A percentile compares a stretch with the other conserved stretches of the same genome.
Conservation (phyloP, 441 rosid genomes). For the Omphalea diandra region DNA sequence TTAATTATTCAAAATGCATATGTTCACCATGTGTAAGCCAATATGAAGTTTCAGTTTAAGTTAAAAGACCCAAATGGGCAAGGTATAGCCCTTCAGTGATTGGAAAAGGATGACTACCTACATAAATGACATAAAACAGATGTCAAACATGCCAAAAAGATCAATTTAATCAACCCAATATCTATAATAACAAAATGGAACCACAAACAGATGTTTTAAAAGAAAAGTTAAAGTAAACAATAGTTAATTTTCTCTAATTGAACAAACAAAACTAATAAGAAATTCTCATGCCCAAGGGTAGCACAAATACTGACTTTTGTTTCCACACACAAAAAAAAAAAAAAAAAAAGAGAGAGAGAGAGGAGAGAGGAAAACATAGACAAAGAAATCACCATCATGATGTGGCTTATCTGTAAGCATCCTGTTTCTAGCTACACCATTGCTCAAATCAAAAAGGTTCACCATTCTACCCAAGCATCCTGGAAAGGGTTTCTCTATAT, state of each 20-base stretch:
- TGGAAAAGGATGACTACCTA: not conserved
- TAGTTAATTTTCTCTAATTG: not conserved
- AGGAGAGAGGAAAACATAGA: not conserved
- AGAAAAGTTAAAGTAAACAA: not conserved
- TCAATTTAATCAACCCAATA: not conserved
- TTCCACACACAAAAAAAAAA: too few relatives aligned
- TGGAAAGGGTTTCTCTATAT: constrained; percentile 53
- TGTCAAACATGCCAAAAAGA: not conserved
- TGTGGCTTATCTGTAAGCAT: constrained; percentile 76
- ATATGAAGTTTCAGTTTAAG: not conserved
- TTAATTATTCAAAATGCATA: not conserved
- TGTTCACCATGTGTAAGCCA: not conserved
- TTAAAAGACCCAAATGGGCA: not conserved
- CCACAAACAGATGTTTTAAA: not conserved
- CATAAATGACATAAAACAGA: not conserved
- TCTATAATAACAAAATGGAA: not conserved
- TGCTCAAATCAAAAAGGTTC: constrained; percentile 68
- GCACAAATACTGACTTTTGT: too few relatives aligned
- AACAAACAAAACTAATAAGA: not conserved
- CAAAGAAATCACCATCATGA: constrained; percentile 45
- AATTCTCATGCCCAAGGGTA: not conserved
- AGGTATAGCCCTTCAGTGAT: not conserved
- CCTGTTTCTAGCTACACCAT: constrained; percentile 59
- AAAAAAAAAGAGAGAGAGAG: too few relatives aligned
- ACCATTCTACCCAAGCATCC: constrained; percentile 93